Conservation (phyloP, 2,329 filamentous ascomycete species). For the Penicillium sp. region DNA sequence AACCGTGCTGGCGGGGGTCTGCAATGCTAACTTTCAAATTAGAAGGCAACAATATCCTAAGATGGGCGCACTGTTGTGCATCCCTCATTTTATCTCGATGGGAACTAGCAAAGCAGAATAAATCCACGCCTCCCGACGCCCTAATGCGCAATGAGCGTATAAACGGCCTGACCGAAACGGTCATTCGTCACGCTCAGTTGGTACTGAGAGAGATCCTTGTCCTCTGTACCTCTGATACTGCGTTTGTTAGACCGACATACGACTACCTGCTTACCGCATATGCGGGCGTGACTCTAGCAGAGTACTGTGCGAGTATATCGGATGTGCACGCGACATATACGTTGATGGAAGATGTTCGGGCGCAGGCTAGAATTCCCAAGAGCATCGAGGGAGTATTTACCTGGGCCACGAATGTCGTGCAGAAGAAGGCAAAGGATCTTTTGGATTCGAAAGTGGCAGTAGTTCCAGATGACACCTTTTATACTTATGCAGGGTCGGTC, state of each 20-base stretch:
- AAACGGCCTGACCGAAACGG: neutral
- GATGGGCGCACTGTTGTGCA: slow-evolving; percentile 4
- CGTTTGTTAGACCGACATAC: slow-evolving; percentile 6
- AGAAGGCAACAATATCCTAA: neutral
- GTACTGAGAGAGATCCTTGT: slow-evolving; percentile 6
- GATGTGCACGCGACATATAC: slow-evolving; percentile 11
- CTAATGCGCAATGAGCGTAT: neutral
- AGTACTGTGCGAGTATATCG: slow-evolving; percentile 4
- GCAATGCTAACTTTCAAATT: neutral
- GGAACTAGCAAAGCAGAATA: slow-evolving; percentile 7
- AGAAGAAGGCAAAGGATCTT: slow-evolving; percentile 4
- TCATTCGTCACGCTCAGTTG: slow-evolving; percentile 4
- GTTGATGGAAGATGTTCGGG: slow-evolving; percentile 9
- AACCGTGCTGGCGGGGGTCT: accelerated
- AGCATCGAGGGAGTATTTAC: slow-evolving; percentile 9
- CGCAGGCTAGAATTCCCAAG: slow-evolving; percentile 5
- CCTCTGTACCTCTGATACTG: neutral
- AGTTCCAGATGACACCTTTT: slow-evolving; percentile 1
- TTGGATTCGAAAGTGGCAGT: slow-evolving; percentile 2
- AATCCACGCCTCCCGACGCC: neutral
- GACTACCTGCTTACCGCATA: slow-evolving; percentile 8
- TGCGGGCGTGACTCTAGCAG: slow-evolving; percentile 6
- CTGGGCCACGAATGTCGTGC: slow-evolving; percentile 9
- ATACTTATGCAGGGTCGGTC: slow-evolving; percentile 2
- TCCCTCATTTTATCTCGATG: slow-evolving; percentile 8